Evolutionary conservation across 148 eudicot species (phyloP).

Genomic region (Vaccinium darrowii): DNA sequence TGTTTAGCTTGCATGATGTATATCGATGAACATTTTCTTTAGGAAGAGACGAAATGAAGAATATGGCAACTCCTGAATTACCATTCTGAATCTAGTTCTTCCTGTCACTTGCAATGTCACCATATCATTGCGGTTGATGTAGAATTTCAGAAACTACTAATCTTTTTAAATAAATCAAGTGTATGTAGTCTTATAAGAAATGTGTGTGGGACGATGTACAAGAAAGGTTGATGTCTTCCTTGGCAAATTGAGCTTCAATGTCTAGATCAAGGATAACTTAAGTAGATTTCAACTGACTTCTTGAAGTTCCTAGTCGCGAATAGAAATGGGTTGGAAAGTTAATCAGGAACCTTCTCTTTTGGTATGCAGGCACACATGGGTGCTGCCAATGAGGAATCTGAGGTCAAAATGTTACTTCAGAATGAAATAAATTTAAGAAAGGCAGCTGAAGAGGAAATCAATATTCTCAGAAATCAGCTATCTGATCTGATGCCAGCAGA

Average conservation of each 20-base stretch:
- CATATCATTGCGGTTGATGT: background rate
- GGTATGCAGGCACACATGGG: conserved; percentile 35
- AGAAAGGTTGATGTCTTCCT: background rate
- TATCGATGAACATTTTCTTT: background rate
- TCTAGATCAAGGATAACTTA: background rate
- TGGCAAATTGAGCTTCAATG: background rate
- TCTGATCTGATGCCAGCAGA: conserved; percentile 37
- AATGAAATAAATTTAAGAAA: conserved; percentile 54
- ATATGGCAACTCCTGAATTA: background rate
- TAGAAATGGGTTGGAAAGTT: background rate
- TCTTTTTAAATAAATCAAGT: background rate
- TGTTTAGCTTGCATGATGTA: background rate
- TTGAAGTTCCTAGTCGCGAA: conserved; percentile 16
- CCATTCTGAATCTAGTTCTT: background rate
- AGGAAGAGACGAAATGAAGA: background rate
- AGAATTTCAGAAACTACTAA: background rate
- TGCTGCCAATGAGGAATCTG: conserved; percentile 43
- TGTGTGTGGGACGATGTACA: background rate
- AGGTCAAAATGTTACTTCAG: conserved; percentile 54
- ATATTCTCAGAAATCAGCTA: conserved; percentile 60
- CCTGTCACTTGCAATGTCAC: background rate
- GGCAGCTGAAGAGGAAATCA: conserved; percentile 67
- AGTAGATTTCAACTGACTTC: background rate
- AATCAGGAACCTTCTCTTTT: conserved; percentile 3
- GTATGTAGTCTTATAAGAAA: background rate